Conservation (phyloP, 225 moss, liverwort and hornwort genomes). For the Thuidium tamariscinum region DNA sequence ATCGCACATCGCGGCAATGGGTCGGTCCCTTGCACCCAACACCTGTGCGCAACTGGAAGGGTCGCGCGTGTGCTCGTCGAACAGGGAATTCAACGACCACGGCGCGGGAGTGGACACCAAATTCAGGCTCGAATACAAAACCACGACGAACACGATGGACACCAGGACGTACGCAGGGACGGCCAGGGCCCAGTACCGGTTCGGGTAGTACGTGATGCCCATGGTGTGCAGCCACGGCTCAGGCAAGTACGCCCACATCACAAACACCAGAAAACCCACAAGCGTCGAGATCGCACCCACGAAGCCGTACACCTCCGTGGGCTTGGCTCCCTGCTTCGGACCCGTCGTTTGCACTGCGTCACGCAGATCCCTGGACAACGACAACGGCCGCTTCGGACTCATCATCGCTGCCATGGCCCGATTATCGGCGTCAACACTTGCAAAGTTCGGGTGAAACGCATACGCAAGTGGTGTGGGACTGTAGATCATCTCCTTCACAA, state of each 20-base stretch:
- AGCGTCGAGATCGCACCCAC: slow-evolving; percentile 84
- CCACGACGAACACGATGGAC: slow-evolving; percentile 40
- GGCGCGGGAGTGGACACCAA: slow-evolving; percentile 63
- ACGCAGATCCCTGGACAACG: slow-evolving; percentile 22
- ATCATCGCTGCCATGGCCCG: background rate
- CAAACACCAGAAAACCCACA: slow-evolving; percentile 54
- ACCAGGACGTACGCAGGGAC: slow-evolving; percentile 72
- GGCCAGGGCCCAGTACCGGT: slow-evolving; percentile 93
- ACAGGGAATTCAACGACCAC: slow-evolving; percentile 45
- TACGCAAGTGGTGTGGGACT: too few relatives aligned
- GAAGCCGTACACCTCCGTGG: slow-evolving; percentile 93
- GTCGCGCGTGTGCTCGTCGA: slow-evolving; percentile 60
- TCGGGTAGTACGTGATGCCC: slow-evolving; percentile 92
- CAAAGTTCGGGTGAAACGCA: background rate
- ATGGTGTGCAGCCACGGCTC: slow-evolving; percentile 78
- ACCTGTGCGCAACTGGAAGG: background rate
- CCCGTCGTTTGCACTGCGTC: slow-evolving; percentile 32
- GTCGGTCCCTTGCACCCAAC: slow-evolving; percentile 18
- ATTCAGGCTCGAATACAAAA: slow-evolving; percentile 61
- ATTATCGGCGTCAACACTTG: background rate
- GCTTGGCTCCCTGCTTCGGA: slow-evolving; percentile 68
- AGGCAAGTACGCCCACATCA: slow-evolving; percentile 88
- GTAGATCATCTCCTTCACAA: too few relatives aligned
- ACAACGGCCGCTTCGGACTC: slow-evolving; percentile 42
- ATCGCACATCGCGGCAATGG: slow-evolving; percentile 65